Percentiles rank a stretch among this genome's conserved stretches.
Evolutionary conservation across 1,284 basidiomycete species (phyloP).

Genomic region (Cryptococcus sp.): DNA sequence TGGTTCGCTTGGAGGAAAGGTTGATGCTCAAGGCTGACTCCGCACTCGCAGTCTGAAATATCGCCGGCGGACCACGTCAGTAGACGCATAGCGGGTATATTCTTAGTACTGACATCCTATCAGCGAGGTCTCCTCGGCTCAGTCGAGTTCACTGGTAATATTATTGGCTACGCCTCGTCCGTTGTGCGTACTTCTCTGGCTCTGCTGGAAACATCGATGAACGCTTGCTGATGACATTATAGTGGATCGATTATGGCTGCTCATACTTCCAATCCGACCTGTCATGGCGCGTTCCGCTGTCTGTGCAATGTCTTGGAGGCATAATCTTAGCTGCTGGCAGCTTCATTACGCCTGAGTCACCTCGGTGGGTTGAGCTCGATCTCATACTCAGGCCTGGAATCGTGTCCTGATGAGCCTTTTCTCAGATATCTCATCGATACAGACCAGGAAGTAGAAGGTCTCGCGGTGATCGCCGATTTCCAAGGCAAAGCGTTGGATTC

Average conservation of each 20-base stretch:
- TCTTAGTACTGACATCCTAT: slow-evolving; percentile 1
- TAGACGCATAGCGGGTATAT: not conserved
- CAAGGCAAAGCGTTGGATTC: slow-evolving; percentile 82
- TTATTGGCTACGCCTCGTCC: slow-evolving; percentile 90
- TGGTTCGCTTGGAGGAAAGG: not conserved
- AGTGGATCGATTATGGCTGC: slow-evolving; percentile 96
- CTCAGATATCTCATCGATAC: slow-evolving; percentile 87
- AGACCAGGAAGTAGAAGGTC: slow-evolving; percentile 80
- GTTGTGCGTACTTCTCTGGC: slow-evolving; percentile 65
- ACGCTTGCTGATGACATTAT: slow-evolving; percentile 3
- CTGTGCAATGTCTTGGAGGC: slow-evolving; percentile 88
- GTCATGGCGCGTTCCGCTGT: slow-evolving; percentile 81
- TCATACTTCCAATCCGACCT: slow-evolving; percentile 80
- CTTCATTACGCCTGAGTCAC: slow-evolving; percentile 88
- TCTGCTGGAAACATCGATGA: not conserved
- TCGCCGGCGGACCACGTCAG: slow-evolving; percentile 88
- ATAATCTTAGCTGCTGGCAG: slow-evolving; percentile 77
- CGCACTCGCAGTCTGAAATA: slow-evolving; percentile 71
- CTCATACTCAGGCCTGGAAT: slow-evolving; percentile 1
- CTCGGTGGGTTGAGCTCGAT: slow-evolving; percentile 60
- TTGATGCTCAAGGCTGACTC: slow-evolving; percentile 8
- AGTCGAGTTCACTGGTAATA: slow-evolving; percentile 94
- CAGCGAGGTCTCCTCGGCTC: slow-evolving; percentile 88
- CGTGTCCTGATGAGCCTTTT: not conserved
- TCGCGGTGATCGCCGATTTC: slow-evolving; percentile 84